phyloP scores from a whole-genome alignment of 345 rosid species.

The Passiflora organensis region DNA sequence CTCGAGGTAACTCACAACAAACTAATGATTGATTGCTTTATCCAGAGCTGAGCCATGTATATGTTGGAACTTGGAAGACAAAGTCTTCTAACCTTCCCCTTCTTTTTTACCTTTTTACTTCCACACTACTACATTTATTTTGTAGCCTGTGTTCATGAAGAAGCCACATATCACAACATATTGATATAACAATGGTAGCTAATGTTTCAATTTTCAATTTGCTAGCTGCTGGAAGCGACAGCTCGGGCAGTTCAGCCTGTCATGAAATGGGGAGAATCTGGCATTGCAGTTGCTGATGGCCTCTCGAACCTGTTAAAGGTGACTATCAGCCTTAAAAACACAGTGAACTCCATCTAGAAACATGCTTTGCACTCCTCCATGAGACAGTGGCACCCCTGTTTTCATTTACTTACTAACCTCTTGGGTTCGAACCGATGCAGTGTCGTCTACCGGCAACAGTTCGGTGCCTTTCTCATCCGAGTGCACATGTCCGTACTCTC shows the following conservation, averaged over 20 bases:
- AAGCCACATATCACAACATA: background rate
- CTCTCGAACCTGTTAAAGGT: slow-evolving; percentile 89
- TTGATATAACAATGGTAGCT: background rate
- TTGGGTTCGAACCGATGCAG: slow-evolving; percentile 41
- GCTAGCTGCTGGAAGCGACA: slow-evolving; percentile 90
- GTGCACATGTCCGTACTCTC: slow-evolving; percentile 91
- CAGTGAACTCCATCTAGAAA: too few relatives aligned
- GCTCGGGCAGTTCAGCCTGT: slow-evolving; percentile 86
- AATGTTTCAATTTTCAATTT: slow-evolving; percentile 4
- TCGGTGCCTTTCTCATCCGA: slow-evolving; percentile 82
- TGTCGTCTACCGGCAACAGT: slow-evolving; percentile 85
- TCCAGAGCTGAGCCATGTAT: too few relatives aligned
- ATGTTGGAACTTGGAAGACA: too few relatives aligned
- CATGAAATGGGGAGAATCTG: slow-evolving; percentile 83
- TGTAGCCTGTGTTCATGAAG: background rate
- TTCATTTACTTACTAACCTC: background rate
- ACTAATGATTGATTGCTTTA: too few relatives aligned
- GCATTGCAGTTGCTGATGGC: slow-evolving; percentile 81
- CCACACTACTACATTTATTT: too few relatives aligned
- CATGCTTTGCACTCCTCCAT: too few relatives aligned
- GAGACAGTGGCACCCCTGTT: background rate
- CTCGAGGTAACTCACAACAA: slow-evolving; percentile 73
- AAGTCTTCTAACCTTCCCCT: too few relatives aligned
- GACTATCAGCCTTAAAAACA: slow-evolving; percentile 3
- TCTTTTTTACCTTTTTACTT: too few relatives aligned